Evolutionary conservation across 192 early-diverging fungal genomes (phyloP).

Genomic region (Powellomyces hirtus): DNA sequence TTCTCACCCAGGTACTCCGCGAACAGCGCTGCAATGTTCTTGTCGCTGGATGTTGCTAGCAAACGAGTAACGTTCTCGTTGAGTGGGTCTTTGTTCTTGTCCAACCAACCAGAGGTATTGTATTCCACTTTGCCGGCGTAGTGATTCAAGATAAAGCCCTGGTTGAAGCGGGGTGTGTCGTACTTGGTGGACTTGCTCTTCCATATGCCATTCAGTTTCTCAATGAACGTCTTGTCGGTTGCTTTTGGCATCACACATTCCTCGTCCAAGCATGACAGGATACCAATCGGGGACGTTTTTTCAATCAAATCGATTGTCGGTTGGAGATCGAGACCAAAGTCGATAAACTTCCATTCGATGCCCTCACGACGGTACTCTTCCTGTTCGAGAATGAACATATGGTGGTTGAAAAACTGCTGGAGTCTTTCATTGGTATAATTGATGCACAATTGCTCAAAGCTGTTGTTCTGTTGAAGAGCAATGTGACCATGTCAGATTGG

Average conservation of each 20-base stretch:
- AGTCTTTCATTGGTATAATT: conserved; percentile 99
- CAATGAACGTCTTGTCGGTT: conserved; percentile 90
- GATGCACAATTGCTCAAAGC: conserved; percentile 99
- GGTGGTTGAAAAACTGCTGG: conserved; percentile 99
- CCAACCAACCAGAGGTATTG: conserved; percentile 83
- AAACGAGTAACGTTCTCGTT: conserved; percentile 91
- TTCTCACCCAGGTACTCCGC: conserved; percentile 70
- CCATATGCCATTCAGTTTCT: conserved; percentile 89
- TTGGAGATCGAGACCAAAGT: conserved; percentile 96
- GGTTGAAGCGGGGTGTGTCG: conserved; percentile 78
- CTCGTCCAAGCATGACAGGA: conserved; percentile 94
- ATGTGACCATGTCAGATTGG: no score
- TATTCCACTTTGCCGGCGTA: conserved; percentile 98
- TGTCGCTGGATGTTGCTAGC: conserved; percentile 77
- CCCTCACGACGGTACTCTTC: conserved; percentile 95
- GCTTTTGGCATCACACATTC: conserved; percentile 98
- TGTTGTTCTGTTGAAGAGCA: conserved; percentile 87
- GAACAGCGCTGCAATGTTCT: conserved; percentile 79
- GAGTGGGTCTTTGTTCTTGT: conserved; percentile 98
- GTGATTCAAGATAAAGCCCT: conserved; percentile 88
- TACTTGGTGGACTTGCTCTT: conserved; percentile 85
- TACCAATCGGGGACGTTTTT: conserved; percentile 94
- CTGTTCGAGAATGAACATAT: conserved; percentile 99
- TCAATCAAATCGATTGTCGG: conserved; percentile 99
- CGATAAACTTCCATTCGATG: conserved; percentile 98